Evolutionary conservation across 176 grass and related monocot species (phyloP), one percentile per base, ranked within the genome.

Genomic region (Triticum monococcum): DNA sequence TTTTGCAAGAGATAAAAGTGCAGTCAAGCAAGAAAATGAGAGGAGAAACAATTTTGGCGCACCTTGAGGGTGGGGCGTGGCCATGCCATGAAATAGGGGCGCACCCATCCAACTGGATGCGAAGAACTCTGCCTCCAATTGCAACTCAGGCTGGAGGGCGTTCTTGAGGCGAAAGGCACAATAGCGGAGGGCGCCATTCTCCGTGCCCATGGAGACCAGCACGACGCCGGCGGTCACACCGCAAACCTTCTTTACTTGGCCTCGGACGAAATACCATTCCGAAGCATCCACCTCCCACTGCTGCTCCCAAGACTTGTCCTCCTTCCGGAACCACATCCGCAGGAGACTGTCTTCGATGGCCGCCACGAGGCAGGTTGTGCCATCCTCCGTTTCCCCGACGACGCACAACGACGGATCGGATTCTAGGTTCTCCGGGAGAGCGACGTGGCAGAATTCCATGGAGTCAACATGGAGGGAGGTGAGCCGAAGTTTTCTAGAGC

Each of bases 401-500:
- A 7, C 18, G 54, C 2, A 41, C 40, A 10, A 41, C 2, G 40
- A 41, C 40, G 9, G 40, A 41, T 41, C 40, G 8, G 40, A 41
- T 2, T 0, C 40, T 41, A 41, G 40, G 40, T 41, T 38, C 37
- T 38, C 0, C 18, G 54, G 54, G 54, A 57, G 54, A 0, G 0
- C 2, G 7, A 57, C 54, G 18, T 20, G 54, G 17, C 5, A 56
- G 52, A 56, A 56, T 6, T 20, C 17, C 52, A 56, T 56, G 52
- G 52, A 6, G 6, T 6, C 52, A 6, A 20, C 17, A 6, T 56
- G 5, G 52, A 56, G 52, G 1, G 17, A 20, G 17, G 52, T 20
- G 52, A 56, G 52, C 17, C 2, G 17, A 56, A 2, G 5, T 20
- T 0, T 0, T 18, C 0, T 18, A 56, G 0, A 0, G 0, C 17